Percentiles rank a stretch among this genome's conserved stretches.
phyloP scores from a whole-genome alignment of 495 filamentous ascomycete species.

The Jackrogersella minutella region DNA sequence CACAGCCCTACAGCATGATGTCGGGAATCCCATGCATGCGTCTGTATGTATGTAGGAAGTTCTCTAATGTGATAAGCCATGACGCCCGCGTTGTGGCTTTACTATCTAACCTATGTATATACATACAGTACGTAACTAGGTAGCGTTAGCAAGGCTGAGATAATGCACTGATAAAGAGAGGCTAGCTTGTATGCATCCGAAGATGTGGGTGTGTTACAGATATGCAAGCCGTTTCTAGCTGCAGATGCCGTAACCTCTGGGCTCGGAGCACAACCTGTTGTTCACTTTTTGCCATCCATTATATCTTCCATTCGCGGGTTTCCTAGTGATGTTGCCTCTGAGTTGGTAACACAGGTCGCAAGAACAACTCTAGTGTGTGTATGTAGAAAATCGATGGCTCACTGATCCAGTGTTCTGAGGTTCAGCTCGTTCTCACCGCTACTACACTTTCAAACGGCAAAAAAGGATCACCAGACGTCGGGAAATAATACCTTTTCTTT shows the following conservation, averaged over 20 bases:
- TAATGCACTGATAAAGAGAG: constrained; percentile 12
- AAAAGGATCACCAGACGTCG: constrained; percentile 29
- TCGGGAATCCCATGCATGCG: constrained; percentile 20
- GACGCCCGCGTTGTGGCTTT: constrained; percentile 7
- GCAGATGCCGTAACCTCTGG: constrained; percentile 30
- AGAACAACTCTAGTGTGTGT: background rate
- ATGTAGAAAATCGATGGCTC: constrained; percentile 12
- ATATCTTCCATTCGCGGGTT: constrained; percentile 35
- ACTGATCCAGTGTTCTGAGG: constrained; percentile 15
- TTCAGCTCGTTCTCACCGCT: constrained; percentile 33
- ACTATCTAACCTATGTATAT: background rate
- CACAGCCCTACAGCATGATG: constrained; percentile 32
- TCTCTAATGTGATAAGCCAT: constrained; percentile 16
- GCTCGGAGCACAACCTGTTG: constrained; percentile 13
- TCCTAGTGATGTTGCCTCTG: constrained; percentile 22
- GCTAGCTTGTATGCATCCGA: constrained; percentile 9
- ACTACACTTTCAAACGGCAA: constrained; percentile 22
- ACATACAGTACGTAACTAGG: background rate
- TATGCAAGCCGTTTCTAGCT: constrained; percentile 39
- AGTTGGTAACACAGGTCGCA: constrained; percentile 32
- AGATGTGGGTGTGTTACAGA: constrained; percentile 40
- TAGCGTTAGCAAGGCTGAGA: constrained; percentile 23
- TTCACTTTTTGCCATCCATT: constrained; percentile 14
- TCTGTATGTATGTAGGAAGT: constrained; percentile 3
- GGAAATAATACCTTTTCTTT: constrained; percentile 1